Evolutionary conservation across 2,329 filamentous ascomycete genomes (phyloP).

Genomic region (Calonectria pseudoturangicola): DNA sequence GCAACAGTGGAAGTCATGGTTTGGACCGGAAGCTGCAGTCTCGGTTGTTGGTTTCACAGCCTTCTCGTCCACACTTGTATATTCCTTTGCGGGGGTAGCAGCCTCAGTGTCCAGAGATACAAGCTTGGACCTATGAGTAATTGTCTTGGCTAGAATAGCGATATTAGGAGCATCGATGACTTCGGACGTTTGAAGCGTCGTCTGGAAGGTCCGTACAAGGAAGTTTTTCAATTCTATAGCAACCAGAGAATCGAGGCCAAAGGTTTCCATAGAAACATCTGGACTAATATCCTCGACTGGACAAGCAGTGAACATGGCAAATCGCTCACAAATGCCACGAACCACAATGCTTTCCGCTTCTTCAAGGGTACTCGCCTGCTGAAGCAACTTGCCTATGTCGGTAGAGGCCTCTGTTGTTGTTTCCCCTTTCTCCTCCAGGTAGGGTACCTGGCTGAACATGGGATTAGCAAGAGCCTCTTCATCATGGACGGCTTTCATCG

Average conservation of each 20-base stretch:
- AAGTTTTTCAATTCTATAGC: conserved; percentile 47
- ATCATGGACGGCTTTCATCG: conserved; percentile 38
- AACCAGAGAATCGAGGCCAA: conserved; percentile 45
- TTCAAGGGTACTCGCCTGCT: conserved; percentile 32
- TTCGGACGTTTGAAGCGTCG: conserved; percentile 43
- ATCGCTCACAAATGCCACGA: conserved; percentile 36
- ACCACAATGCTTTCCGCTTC: conserved; percentile 38
- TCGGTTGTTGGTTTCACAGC: neutral
- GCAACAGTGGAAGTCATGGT: conserved; percentile 43
- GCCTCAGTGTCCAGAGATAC: conserved; percentile 24
- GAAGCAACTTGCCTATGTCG: conserved; percentile 38
- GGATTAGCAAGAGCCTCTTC: conserved; percentile 38
- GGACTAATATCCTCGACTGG: conserved; percentile 41
- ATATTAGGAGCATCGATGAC: conserved; percentile 41
- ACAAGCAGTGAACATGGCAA: conserved; percentile 42
- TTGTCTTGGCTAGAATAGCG: conserved; percentile 34
- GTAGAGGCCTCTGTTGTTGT: conserved; percentile 27
- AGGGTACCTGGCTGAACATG: conserved; percentile 40
- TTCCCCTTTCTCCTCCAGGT: conserved; percentile 33
- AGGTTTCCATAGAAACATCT: conserved; percentile 37
- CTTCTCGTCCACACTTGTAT: conserved; percentile 6
- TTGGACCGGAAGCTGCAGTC: neutral
- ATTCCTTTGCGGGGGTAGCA: conserved; percentile 22
- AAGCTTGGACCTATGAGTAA: conserved; percentile 38
- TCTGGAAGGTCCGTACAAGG: conserved; percentile 39